Conservation (phyloP, 345 rosid species). For the Anastatica hierochuntica region DNA sequence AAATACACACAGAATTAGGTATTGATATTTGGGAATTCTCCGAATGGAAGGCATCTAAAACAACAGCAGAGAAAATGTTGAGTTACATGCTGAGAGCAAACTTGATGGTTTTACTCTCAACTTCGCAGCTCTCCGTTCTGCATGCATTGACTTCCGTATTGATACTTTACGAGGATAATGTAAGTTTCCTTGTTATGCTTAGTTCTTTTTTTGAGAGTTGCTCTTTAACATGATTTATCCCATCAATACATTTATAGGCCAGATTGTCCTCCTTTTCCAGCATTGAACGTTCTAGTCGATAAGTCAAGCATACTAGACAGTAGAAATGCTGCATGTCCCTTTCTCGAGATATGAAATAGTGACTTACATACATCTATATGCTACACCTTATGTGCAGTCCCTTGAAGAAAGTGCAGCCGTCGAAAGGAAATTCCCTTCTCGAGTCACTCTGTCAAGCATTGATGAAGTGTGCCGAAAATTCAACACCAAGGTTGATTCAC, state of each 20-base stretch:
- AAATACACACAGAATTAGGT: constrained; percentile 43
- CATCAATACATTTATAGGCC: not conserved
- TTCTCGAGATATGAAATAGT: no score
- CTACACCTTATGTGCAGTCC: constrained; percentile 33
- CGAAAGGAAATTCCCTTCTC: constrained; percentile 38
- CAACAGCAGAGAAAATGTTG: constrained; percentile 52
- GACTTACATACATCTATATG: constrained; percentile 3
- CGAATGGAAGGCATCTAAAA: constrained; percentile 66
- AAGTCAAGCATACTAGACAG: not conserved
- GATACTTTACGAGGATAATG: constrained; percentile 47
- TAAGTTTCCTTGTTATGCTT: constrained; percentile 35
- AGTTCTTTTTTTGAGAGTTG: constrained; percentile 4
- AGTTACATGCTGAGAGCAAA: constrained; percentile 53
- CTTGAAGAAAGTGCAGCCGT: constrained; percentile 28
- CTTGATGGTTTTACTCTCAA: constrained; percentile 51
- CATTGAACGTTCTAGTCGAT: constrained; percentile 3
- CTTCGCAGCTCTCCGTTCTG: constrained; percentile 54
- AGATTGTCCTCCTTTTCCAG: not conserved
- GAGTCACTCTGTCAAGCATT: constrained; percentile 43
- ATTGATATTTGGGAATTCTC: constrained; percentile 65
- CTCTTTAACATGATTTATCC: not conserved
- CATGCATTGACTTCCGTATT: constrained; percentile 51
- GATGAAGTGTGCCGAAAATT: constrained; percentile 36
- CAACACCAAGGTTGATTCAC: constrained; percentile 31
- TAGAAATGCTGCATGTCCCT: constrained; percentile 2